These are phyloP conservation scores for Claviceps purpurea DNA, from an alignment of 2,329 filamentous ascomycete genomes.

Conservation along the genomic window DNA sequence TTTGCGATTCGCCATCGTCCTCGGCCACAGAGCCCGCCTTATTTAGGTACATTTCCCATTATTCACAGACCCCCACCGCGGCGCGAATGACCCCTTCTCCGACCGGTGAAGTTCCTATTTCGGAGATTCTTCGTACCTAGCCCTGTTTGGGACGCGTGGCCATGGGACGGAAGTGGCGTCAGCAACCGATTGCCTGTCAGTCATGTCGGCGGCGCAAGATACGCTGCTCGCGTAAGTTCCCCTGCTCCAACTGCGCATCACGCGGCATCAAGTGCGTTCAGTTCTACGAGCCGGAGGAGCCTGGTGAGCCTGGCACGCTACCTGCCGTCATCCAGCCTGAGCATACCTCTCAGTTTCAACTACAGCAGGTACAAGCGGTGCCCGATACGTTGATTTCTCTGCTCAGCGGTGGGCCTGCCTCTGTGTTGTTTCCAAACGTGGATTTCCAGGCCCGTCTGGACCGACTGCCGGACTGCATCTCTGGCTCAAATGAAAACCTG, in stretches of 20 bases:
- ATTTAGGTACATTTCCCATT: too few species aligned
- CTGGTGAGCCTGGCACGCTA: neutral
- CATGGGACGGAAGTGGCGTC: conserved; percentile 18
- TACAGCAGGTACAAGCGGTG: neutral
- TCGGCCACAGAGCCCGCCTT: too few species aligned
- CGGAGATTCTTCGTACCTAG: too few species aligned
- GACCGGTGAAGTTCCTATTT: too few species aligned
- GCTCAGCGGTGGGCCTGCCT: neutral
- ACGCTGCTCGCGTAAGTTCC: conserved; percentile 19
- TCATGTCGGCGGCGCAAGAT: conserved; percentile 20
- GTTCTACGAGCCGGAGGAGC: conserved; percentile 3
- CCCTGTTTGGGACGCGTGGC: neutral
- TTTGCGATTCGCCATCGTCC: too few species aligned
- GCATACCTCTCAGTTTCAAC: neutral
- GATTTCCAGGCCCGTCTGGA: conserved; percentile 2
- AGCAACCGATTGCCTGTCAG: conserved; percentile 19
- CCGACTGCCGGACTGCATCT: conserved; percentile 1
- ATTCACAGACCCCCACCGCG: too few species aligned
- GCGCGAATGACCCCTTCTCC: too few species aligned
- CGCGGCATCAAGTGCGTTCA: conserved; percentile 15
- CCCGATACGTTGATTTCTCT: neutral
- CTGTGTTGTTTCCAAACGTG: neutral
- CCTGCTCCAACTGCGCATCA: conserved; percentile 19
- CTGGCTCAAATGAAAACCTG: neutral
- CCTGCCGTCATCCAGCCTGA: neutral